Evolutionary conservation across 2,329 filamentous ascomycete genomes (phyloP).

Genomic region (Fusarium sacchari): DNA sequence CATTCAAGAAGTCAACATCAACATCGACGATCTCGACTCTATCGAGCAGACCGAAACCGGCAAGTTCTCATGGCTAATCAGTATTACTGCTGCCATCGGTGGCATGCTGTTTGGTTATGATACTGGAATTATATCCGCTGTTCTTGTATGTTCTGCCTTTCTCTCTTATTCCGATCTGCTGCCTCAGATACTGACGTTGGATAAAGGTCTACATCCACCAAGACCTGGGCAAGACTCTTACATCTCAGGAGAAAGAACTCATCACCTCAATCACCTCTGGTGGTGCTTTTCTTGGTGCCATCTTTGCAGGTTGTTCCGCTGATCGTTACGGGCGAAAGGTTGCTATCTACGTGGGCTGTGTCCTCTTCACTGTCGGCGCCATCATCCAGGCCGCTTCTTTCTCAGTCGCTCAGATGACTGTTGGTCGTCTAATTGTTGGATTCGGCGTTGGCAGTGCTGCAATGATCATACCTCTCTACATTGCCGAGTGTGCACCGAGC

Average conservation of each 20-base stretch:
- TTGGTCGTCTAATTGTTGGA: conserved; percentile 56
- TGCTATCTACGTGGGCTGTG: conserved; percentile 43
- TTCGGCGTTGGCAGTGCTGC: conserved; percentile 60
- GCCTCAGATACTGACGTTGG: background rate
- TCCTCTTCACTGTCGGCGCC: conserved; percentile 41
- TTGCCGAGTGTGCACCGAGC: conserved; percentile 61
- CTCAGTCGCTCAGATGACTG: conserved; percentile 42
- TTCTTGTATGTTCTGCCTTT: conserved; percentile 23
- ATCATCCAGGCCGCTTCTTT: conserved; percentile 44
- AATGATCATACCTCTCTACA: conserved; percentile 59
- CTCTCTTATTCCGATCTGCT: background rate
- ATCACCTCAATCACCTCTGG: conserved; percentile 62
- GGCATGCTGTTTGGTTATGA: conserved; percentile 51
- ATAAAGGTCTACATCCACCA: conserved; percentile 31
- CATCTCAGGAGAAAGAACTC: conserved; percentile 58
- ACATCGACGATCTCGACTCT: conserved; percentile 39
- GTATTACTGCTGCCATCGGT: conserved; percentile 47
- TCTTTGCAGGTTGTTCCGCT: conserved; percentile 42
- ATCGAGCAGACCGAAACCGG: conserved; percentile 41
- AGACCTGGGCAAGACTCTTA: conserved; percentile 52
- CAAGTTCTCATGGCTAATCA: conserved; percentile 42
- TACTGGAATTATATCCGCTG: conserved; percentile 53
- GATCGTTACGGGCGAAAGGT: conserved; percentile 43
- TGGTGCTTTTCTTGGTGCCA: conserved; percentile 43
- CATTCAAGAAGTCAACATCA: conserved; percentile 27